phyloP scores from a whole-genome alignment of 805 yeast species.

The Starmera pachycereana region DNA sequence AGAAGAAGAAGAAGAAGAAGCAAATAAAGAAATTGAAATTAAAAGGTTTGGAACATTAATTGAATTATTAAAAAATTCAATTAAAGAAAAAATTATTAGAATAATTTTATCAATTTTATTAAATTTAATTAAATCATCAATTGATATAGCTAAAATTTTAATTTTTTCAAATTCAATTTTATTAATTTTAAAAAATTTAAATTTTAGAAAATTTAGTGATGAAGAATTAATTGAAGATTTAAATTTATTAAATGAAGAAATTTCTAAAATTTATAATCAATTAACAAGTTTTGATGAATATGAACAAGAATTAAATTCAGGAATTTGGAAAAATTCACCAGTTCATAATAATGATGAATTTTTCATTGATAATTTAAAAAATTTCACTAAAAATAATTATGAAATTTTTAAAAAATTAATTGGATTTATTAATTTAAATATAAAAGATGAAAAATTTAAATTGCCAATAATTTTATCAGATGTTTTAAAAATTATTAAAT shows the following conservation, averaged over 20 bases:
- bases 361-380: conserved; percentile 74
- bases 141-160: conserved; percentile 52
- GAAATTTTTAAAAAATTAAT: conserved; percentile 57
- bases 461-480: conserved; percentile 62
- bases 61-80: conserved; percentile 61
- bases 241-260: conserved; percentile 40
- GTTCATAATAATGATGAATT: conserved; percentile 83
- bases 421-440: conserved; percentile 27
- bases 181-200: conserved; percentile 53
- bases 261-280: conserved; percentile 63
- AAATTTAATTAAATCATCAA: conserved; percentile 40
- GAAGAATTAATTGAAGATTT: conserved; percentile 79
- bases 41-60: conserved; percentile 32
- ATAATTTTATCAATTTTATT: conserved; percentile 66
- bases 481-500: conserved; percentile 47
- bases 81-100: conserved; percentile 87
- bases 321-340: conserved; percentile 79
- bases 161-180: conserved; percentile 68
- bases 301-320: conserved; percentile 70
- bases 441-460: conserved; percentile 24
- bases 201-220: conserved; percentile 89
- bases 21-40: conserved; percentile 26
- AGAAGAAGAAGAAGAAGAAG: conserved; percentile 12
- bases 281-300: conserved; percentile 93
- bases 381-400: conserved; percentile 73